phyloP scores from a whole-genome alignment of 2,329 filamentous ascomycete species.

The Hypoxylon rubiginosum region DNA sequence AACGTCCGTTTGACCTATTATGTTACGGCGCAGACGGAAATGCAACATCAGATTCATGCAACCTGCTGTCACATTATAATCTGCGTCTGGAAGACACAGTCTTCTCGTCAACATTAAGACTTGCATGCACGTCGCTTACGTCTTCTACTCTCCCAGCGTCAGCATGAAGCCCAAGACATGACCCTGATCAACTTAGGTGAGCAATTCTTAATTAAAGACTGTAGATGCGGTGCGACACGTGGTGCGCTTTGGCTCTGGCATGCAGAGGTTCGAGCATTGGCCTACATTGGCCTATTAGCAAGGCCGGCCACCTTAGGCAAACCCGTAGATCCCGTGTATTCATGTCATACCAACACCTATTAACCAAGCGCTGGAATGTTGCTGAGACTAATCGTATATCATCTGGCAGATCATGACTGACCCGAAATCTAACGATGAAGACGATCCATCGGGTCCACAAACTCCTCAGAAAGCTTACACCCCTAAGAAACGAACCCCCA shows the following conservation, averaged over 20 bases:
- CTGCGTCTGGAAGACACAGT: conserved; percentile 20
- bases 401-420: conserved; percentile 50
- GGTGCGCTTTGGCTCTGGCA: conserved; percentile 33
- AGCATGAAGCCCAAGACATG: conserved; percentile 43
- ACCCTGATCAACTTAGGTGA: conserved; percentile 42
- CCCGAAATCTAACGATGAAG: conserved; percentile 49
- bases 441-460: conserved; percentile 48
- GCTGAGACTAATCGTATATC: conserved; percentile 35
- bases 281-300: conserved; percentile 40
- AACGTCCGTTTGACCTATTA: conserved; percentile 26
- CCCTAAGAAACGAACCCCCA: conserved; percentile 39
- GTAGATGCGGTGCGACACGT: conserved; percentile 13
- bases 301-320: conserved; percentile 21
- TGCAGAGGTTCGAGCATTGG: conserved; percentile 31
- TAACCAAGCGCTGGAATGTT: conserved; percentile 39
- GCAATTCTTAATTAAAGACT: conserved; percentile 28
- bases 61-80: conserved; percentile 34
- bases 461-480: conserved; percentile 37
- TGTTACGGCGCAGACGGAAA: conserved; percentile 42
- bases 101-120: conserved; percentile 19
- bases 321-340: conserved; percentile 26
- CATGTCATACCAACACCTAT: conserved; percentile 25
- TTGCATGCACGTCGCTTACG: conserved; percentile 34
- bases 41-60: conserved; percentile 31
- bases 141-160: conserved; percentile 32